These are phyloP conservation scores for Hypoxylon sp. DNA, from an alignment of 2,329 filamentous ascomycete genomes.

Conservation along the genomic window DNA sequence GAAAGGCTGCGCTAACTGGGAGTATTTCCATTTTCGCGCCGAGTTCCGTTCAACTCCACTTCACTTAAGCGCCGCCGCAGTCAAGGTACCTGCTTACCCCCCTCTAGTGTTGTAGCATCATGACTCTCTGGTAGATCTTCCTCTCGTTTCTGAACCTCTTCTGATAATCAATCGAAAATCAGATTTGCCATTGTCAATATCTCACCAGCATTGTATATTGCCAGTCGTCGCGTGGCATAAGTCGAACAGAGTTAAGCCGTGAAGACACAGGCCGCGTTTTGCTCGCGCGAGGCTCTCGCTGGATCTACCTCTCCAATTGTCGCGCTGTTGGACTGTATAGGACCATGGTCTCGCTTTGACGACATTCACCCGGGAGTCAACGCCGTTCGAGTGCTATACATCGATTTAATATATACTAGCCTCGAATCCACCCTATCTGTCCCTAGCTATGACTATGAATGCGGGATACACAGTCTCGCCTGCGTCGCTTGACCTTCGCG, in stretches of 20 bases:
- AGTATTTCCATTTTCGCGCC: conserved; percentile 52
- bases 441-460: conserved; percentile 62
- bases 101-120: conserved; percentile 31
- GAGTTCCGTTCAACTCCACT: conserved; percentile 48
- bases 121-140: conserved; percentile 38
- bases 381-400: conserved; percentile 38
- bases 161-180: conserved; percentile 39
- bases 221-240: conserved; percentile 25
- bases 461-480: conserved; percentile 59
- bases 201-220: conserved; percentile 23
- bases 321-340: conserved; percentile 30
- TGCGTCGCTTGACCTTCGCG: conserved; percentile 56
- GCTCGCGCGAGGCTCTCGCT: conserved; percentile 42
- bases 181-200: conserved; percentile 32
- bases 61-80: conserved; percentile 49
- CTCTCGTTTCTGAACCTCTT: conserved; percentile 38
- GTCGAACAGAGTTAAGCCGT: conserved; percentile 25
- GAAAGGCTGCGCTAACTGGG: conserved; percentile 29
- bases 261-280: conserved; percentile 26
- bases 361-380: conserved; percentile 42
- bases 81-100: conserved; percentile 40
- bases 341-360: conserved; percentile 48
- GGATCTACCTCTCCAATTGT: conserved; percentile 24
- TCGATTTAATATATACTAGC: conserved; percentile 55
- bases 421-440: conserved; percentile 45